phyloP scores from a whole-genome alignment of 192 early-diverging fungal species.

The Backusella macrospora region DNA sequence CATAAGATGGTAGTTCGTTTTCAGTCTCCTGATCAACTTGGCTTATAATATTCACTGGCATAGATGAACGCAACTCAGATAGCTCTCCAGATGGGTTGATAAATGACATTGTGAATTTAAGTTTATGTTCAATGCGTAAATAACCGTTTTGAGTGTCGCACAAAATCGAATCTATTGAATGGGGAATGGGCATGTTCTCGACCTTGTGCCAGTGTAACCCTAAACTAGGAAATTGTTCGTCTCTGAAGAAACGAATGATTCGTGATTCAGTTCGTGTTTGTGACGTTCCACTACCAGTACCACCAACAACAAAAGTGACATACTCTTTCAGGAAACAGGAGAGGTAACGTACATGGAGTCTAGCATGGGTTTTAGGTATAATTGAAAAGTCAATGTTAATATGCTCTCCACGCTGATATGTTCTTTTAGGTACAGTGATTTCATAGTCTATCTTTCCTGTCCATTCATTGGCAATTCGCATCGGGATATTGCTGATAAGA shows the following conservation, averaged over 20 bases:
- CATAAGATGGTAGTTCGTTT: constrained; percentile 41
- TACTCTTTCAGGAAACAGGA: constrained; percentile 61
- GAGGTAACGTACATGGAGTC: constrained; percentile 49
- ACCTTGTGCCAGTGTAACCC: constrained; percentile 28
- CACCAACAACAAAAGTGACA: constrained; percentile 41
- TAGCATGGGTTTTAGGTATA: constrained; percentile 46
- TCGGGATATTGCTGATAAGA: constrained; percentile 42
- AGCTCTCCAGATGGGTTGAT: constrained; percentile 32
- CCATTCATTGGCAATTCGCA: constrained; percentile 59
- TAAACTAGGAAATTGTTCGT: constrained; percentile 14
- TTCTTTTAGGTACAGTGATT: constrained; percentile 49
- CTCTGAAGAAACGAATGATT: constrained; percentile 20
- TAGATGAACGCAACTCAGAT: constrained; percentile 36
- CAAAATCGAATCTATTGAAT: constrained; percentile 8
- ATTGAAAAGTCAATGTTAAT: constrained; percentile 53
- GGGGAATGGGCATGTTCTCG: constrained; percentile 35
- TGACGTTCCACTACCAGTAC: neutral
- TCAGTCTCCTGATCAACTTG: constrained; percentile 23
- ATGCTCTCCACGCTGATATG: constrained; percentile 51
- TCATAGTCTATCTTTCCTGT: constrained; percentile 55
- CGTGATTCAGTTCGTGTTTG: constrained; percentile 38
- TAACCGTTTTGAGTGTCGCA: constrained; percentile 37
- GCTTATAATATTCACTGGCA: constrained; percentile 37
- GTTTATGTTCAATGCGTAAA: constrained; percentile 41
- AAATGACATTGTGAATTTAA: constrained; percentile 38